phyloP scores from a whole-genome alignment of 192 early-diverging fungal genomes.

The Coemansia pectinata region DNA sequence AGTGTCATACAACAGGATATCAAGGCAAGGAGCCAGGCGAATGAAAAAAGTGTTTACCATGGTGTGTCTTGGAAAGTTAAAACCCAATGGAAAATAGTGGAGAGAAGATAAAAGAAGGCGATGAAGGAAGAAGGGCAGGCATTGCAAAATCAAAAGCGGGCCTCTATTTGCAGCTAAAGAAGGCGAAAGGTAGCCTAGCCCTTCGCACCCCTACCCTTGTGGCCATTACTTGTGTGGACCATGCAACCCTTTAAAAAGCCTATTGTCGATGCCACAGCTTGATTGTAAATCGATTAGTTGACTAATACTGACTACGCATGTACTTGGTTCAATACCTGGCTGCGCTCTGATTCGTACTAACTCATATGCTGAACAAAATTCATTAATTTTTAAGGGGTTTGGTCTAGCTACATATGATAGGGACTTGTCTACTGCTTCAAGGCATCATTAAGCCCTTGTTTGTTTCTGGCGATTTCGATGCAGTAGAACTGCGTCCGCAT shows the following conservation, averaged over 20 bases:
- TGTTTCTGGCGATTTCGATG: constrained; percentile 90
- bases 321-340: neutral
- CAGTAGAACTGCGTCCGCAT: constrained; percentile 86
- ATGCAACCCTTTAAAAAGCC: neutral
- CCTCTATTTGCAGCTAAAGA: neutral
- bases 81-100: neutral
- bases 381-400: neutral
- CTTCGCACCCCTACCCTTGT: neutral
- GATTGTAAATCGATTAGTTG: neutral
- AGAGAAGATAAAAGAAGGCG: neutral
- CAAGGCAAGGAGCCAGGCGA: neutral
- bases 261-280: neutral
- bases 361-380: neutral
- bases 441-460: constrained; percentile 72
- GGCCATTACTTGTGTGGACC: neutral
- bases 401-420: neutral
- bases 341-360: neutral
- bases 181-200: neutral
- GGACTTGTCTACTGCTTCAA: constrained; percentile 6
- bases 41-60: neutral
- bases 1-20: neutral
- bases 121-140: neutral
- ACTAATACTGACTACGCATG: neutral
- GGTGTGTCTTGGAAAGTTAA: neutral
- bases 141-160: neutral